Base-by-base conservation (phyloP, 495 filamentous ascomycete genomes). In the Physcia stellaris region DNA sequence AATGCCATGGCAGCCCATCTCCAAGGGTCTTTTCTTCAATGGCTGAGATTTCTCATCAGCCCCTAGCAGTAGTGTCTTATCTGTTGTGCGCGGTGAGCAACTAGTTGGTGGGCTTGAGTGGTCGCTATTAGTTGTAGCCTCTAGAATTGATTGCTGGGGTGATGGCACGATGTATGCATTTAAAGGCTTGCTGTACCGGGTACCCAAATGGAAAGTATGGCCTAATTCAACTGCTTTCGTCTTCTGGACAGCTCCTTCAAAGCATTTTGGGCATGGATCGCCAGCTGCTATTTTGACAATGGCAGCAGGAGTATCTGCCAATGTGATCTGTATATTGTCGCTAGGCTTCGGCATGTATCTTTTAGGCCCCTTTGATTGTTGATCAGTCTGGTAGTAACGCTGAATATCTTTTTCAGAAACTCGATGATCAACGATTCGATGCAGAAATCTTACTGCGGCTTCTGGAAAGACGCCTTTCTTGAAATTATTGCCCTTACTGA, bases 1-100 rank as follows among this genome's bases (percentile, higher is more conserved):
- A 41, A 98, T 94, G 1, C 90, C 90, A 48, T 96, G 82, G 47
- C 92, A 98, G 32, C 90, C 90, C 88, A 96, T 95, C 38, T 90
- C 71, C 57, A 95, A 69, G 0, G 76, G 62, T 20, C 55, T 56
- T 36, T 7, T 7, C 9, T 7, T 28, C 13, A 28, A 7, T 7
- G 26, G 7, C 7, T 7, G 26, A 7, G 26, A 7, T 28, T 7
- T 13, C 9, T 7, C 9, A 7, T 7, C 9, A 13, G 26, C 7
- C 9, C 13, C 7, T 7, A 28, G 26, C 9, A 28, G 13, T 13
- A 7, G 9, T 7, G 26, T 7, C 13, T 28, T 28, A 4, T 20
- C 11, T 35, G 3, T 24, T 36, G 23, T 35, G 36, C n/a, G 32
- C n/a, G 9, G 26, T 29, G 9, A n/a, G n/a, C 26, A n/a, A 29